A percentile compares a stretch with the other conserved stretches of the same genome.
Evolutionary conservation across 371 early-diverging fungal genomes (phyloP).

Genomic region (Rhizopus stolonifer): DNA sequence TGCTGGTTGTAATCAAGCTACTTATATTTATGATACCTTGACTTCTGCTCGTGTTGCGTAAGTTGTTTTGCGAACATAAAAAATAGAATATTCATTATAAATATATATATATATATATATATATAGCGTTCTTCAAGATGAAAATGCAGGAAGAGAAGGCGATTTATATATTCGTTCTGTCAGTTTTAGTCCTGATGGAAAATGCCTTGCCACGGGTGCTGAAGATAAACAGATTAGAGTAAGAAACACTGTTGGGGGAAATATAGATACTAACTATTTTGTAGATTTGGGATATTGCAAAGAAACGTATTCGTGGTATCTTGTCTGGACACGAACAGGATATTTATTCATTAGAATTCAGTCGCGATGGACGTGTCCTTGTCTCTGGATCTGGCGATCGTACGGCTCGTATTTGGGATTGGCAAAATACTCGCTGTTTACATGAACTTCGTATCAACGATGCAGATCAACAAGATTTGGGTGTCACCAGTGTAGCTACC

Average conservation of each 20-base stretch:
- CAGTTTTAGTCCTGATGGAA: conserved; percentile 94
- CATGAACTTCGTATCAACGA: conserved; percentile 80
- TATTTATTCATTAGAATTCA: conserved; percentile 96
- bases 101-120: neutral
- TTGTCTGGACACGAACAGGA: conserved; percentile 94
- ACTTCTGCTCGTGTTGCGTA: conserved; percentile 51
- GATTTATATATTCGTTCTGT: conserved; percentile 96
- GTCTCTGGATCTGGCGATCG: conserved; percentile 96
- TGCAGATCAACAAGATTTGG: conserved; percentile 83
- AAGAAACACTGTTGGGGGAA: conserved; percentile 17
- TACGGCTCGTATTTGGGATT: conserved; percentile 87
- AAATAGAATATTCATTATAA: neutral
- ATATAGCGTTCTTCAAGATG: conserved; percentile 78
- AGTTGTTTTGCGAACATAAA: too few species aligned
- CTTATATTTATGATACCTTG: conserved; percentile 81
- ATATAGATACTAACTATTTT: too few species aligned
- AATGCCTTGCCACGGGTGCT: conserved; percentile 94
- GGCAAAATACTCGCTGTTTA: conserved; percentile 71
- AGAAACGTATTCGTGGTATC: conserved; percentile 64
- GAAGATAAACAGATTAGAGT: conserved; percentile 95
- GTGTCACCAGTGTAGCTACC: conserved; percentile 94
- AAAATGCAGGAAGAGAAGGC: conserved; percentile 65
- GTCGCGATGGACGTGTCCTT: conserved; percentile 87
- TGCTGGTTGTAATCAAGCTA: conserved; percentile 91
- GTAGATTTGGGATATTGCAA: conserved; percentile 79